Base-by-base conservation (phyloP, 176 grass and related monocot genomes). In the Oryza rufipogon region DNA sequence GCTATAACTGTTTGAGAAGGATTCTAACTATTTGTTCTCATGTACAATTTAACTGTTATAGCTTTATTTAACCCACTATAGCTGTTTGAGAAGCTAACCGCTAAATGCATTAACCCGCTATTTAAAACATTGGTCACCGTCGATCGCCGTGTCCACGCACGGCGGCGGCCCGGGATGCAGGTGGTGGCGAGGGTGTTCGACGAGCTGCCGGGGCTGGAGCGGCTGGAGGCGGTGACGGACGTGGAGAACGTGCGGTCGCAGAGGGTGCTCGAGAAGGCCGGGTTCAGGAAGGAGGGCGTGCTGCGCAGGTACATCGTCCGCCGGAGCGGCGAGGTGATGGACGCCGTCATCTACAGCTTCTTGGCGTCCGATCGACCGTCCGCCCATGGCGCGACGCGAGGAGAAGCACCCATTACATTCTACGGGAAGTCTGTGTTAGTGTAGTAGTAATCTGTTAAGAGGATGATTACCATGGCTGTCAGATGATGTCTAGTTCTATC, bases 261-360 rank as follows among this genome's bases (percentile, higher is more conserved):
- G 87, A 65, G 86, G 80, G 86, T 81, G 72, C 83, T 94, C 34
- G 86, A 91, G 89, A 94, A 94, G 76, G 80, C 89, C 9, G 80
- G 89, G 8, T 94, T 94, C 86, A 75, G 19, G 6, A 94, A 32
- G 61, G 86, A 94, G 13, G 86, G 74, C 2, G 49, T 94, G 83
- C 70, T 90, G 73, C 85, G 87, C 36, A 71, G 66, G 4, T 90
- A 86, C 70, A 76, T 85, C 77, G 25, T 80, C 7, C 42, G 70
- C 34, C 32, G 65, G 71, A 42, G 49, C 78, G 45, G 78, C 10
- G 44, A 74, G 13, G 82, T 67, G 39, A 51, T 0, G 6, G 85
- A 93, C 67, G 82, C 85, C 4, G 45, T 87, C 2, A 85, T 93
- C 68, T 93, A 87, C 51, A 87, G 91, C 72, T 87, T 93, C 71